Evolutionary conservation across 2,329 filamentous ascomycete genomes (phyloP).

Genomic region (Clarireedia hainanense): DNA sequence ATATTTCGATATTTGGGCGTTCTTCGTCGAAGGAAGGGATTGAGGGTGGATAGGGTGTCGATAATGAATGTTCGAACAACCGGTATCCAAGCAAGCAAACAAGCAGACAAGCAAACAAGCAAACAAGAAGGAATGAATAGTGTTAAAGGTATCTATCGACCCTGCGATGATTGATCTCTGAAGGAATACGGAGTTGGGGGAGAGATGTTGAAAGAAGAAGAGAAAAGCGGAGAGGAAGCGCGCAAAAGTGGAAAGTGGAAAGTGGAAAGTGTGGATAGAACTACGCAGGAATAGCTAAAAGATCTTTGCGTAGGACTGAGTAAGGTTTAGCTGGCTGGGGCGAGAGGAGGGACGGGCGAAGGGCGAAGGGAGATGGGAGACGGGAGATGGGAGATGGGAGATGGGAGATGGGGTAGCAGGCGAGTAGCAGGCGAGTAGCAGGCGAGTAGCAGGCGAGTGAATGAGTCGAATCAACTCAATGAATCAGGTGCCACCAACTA

Average conservation of each 20-base stretch:
- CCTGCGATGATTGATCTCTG: constrained; percentile 14
- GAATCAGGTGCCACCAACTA: too few relatives aligned
- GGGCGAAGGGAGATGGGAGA: too few relatives aligned
- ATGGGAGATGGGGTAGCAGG: too few relatives aligned
- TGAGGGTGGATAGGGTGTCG: constrained; percentile 13
- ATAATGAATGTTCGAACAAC: constrained; percentile 25
- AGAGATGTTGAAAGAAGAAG: not conserved
- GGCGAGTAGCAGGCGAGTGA: too few relatives aligned
- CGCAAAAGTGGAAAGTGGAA: not conserved
- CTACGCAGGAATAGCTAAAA: not conserved
- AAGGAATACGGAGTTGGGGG: constrained; percentile 10
- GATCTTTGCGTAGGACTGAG: too few relatives aligned
- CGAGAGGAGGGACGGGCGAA: too few relatives aligned
- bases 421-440: too few relatives aligned
- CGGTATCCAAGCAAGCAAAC: constrained; percentile 16
- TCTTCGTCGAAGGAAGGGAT: constrained; percentile 2
- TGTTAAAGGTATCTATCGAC: constrained; percentile 16
- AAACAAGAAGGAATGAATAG: constrained; percentile 18
- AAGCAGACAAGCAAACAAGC: not conserved
- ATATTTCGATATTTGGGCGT: not conserved
- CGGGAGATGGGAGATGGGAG: too few relatives aligned
- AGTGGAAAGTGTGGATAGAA: not conserved
- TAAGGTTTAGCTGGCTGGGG: too few relatives aligned
- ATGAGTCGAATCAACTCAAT: too few relatives aligned
- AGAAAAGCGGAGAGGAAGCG: constrained; percentile 4